Evolutionary conservation across 805 yeast genomes (phyloP).

Genomic region (Candida pini): DNA sequence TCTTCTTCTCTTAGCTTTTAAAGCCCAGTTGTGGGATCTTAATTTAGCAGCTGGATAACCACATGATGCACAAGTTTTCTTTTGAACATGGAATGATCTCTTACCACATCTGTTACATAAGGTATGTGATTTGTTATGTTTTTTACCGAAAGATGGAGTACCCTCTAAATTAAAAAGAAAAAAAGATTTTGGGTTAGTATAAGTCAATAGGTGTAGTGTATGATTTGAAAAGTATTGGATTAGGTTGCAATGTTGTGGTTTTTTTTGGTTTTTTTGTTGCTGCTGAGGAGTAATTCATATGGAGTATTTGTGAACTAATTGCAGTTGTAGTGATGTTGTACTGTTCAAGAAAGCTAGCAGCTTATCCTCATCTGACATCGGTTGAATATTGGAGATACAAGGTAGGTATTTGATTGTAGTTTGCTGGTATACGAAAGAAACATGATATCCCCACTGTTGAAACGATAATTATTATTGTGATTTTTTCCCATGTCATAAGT

Average conservation of each 20-base stretch:
- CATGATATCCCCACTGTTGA: too few relatives aligned
- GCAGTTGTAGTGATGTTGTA: too few relatives aligned
- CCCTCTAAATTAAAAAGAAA: conserved; percentile 62
- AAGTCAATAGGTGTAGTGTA: too few relatives aligned
- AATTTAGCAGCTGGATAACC: conserved; percentile 99
- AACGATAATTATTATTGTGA: not conserved
- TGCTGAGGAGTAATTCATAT: not conserved
- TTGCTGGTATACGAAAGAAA: too few relatives aligned
- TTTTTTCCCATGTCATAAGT: not conserved
- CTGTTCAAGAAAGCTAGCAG: too few relatives aligned
- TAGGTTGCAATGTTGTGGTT: not conserved
- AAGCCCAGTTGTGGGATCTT: conserved; percentile 99
- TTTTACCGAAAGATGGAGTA: conserved; percentile 99
- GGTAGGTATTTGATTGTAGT: too few relatives aligned
- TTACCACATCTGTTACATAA: conserved; percentile 98
- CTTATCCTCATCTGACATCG: too few relatives aligned
- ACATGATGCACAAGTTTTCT: conserved; percentile 98
- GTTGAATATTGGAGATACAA: too few relatives aligned
- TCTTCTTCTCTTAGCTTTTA: conserved; percentile 98
- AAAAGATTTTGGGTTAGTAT: not conserved
- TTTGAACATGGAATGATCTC: conserved; percentile 98
- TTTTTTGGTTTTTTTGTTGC: not conserved
- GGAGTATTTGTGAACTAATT: too few relatives aligned
- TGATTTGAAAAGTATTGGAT: not conserved
- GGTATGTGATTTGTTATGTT: conserved; percentile 99